A percentile compares a stretch with the other conserved stretches of the same genome.
These are phyloP conservation scores for Kwoniella shandongensis DNA, from an alignment of 768 basidiomycete species.

Conservation along the genomic window DNA sequence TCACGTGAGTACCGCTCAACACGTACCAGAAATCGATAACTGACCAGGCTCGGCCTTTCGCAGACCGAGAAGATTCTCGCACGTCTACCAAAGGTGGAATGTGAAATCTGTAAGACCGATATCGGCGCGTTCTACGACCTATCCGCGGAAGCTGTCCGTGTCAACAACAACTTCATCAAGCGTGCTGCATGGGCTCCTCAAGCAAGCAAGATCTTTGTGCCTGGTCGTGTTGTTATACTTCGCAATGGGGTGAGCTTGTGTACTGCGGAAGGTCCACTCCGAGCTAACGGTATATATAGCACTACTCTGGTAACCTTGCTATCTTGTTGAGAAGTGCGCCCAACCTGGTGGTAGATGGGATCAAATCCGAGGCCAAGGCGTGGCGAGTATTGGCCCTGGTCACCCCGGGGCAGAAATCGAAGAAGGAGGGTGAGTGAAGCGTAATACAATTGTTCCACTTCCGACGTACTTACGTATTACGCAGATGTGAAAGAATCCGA, in stretches of 20 bases:
- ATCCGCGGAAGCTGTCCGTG: conserved; percentile 62
- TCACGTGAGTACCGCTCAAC: conserved; percentile 61
- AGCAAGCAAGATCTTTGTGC: conserved; percentile 66
- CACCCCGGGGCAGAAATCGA: conserved; percentile 62
- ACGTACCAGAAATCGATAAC: not conserved
- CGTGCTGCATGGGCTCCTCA: conserved; percentile 64
- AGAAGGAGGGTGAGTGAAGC: conserved; percentile 58
- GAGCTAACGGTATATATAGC: conserved; percentile 57
- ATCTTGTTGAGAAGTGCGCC: conserved; percentile 64
- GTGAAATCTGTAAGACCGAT: conserved; percentile 67
- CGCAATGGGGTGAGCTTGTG: conserved; percentile 67
- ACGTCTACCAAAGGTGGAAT: conserved; percentile 65
- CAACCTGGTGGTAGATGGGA: conserved; percentile 30
- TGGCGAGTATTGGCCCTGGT: conserved; percentile 76
- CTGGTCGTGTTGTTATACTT: conserved; percentile 80
- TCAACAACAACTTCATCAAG: conserved; percentile 65
- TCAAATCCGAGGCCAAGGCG: conserved; percentile 47
- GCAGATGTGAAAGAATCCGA: conserved; percentile 54
- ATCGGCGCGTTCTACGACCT: conserved; percentile 76
- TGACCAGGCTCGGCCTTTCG: not conserved
- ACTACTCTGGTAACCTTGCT: conserved; percentile 69
- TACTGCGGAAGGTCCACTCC: not conserved
- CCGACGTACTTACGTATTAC: not conserved
- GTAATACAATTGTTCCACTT: not conserved
- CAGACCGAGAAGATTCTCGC: conserved; percentile 73